A percentile compares a stretch with the other conserved stretches of the same genome.
These are phyloP conservation scores for Przewalskia tangutica DNA, from an alignment of 257 asterid genomes.

Conservation along the genomic window DNA sequence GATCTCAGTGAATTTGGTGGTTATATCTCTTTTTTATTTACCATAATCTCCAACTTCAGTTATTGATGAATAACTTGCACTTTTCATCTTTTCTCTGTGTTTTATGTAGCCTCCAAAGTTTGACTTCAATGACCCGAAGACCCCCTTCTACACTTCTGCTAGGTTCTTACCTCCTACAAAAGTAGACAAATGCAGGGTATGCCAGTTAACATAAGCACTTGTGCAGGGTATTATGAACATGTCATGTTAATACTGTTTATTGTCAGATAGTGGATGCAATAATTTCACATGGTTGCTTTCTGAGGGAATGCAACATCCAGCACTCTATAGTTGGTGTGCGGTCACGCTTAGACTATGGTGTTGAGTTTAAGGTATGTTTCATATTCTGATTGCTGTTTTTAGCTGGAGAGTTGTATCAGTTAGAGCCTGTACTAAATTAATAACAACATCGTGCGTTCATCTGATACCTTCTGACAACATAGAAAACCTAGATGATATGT, in stretches of 20 bases:
- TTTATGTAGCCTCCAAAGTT: constrained; percentile 65
- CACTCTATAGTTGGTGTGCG: constrained; percentile 86
- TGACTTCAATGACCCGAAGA: constrained; percentile 72
- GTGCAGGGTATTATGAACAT: background rate
- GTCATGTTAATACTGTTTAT: background rate
- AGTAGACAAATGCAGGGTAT: constrained; percentile 83
- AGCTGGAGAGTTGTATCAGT: background rate
- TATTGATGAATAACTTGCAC: background rate
- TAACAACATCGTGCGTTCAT: background rate
- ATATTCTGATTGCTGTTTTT: background rate
- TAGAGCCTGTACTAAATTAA: background rate
- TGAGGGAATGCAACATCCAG: constrained; percentile 61
- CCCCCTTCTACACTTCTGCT: constrained; percentile 85
- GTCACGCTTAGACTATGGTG: constrained; percentile 83
- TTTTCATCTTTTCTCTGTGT: background rate
- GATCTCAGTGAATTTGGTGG: background rate
- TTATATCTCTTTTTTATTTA: background rate
- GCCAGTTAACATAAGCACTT: constrained; percentile 7
- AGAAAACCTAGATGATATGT: background rate
- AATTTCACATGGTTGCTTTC: constrained; percentile 88
- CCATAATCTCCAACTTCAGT: background rate
- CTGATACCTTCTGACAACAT: background rate
- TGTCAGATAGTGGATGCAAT: constrained; percentile 79
- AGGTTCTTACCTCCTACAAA: constrained; percentile 87
- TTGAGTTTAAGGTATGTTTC: constrained; percentile 56